A percentile compares a stretch with the other conserved stretches of the same genome.
phyloP scores from a whole-genome alignment of 441 rosid genomes.

The Cnidoscolus chayamansa region DNA sequence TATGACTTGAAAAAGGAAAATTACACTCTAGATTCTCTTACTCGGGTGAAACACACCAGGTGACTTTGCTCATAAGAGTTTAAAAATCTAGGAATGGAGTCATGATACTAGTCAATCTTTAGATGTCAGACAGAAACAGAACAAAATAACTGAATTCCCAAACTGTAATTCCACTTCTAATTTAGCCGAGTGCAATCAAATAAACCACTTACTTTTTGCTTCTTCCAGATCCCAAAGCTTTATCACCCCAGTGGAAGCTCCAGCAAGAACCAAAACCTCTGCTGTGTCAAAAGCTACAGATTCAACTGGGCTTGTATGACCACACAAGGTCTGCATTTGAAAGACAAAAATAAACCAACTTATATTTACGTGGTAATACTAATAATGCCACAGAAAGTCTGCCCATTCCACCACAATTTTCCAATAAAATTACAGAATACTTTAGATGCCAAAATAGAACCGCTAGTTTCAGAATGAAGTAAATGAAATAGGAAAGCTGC shows the following conservation, averaged over 20 bases:
- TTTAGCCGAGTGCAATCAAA: conserved; percentile 17
- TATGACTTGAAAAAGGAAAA: conserved; percentile 2
- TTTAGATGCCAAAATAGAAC: not conserved
- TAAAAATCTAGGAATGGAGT: not conserved
- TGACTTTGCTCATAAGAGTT: not conserved
- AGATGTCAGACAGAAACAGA: conserved; percentile 1
- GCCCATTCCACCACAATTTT: not conserved
- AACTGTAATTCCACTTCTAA: not conserved
- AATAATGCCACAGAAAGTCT: not conserved
- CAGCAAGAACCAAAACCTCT: conserved; percentile 83
- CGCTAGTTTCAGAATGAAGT: not conserved
- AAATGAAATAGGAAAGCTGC: not conserved
- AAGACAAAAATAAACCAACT: conserved; percentile 16
- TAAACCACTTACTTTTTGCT: conserved; percentile 69
- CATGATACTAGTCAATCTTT: conserved; percentile 1
- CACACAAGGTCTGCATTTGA: conserved; percentile 74
- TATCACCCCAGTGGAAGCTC: conserved; percentile 83
- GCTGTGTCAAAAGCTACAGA: conserved; percentile 67
- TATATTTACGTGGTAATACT: conserved; percentile 12
- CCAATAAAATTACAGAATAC: not conserved
- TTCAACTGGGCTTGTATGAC: conserved; percentile 66
- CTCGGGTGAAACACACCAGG: not conserved
- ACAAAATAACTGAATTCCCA: not conserved
- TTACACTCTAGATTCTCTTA: conserved; percentile 3
- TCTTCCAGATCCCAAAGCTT: conserved; percentile 97